Conservation (phyloP, 805 yeast species). For the Metschnikowia lochheadii region DNA sequence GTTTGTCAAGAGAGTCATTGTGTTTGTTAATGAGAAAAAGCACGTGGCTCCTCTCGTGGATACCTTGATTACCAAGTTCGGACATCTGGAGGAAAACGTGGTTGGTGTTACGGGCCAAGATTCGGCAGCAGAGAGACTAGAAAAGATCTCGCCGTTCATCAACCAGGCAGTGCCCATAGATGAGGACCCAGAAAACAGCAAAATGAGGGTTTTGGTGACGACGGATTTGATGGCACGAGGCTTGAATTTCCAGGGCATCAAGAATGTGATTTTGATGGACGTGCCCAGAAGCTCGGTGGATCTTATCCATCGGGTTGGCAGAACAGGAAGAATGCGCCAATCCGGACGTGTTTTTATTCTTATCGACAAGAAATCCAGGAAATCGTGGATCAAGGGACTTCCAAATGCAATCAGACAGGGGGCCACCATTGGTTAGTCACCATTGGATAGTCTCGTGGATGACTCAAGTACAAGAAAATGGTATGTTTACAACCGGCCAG, state of each 20-base stretch:
- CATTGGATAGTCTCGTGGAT: not conserved
- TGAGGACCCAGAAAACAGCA: slow-evolving; percentile 24
- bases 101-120: slow-evolving; percentile 66
- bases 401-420: slow-evolving; percentile 63
- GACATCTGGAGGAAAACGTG: slow-evolving; percentile 43
- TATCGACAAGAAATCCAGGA: slow-evolving; percentile 61
- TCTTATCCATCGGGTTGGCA: slow-evolving; percentile 84
- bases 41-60: slow-evolving; percentile 58
- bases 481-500: slow-evolving; percentile 11
- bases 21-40: slow-evolving; percentile 76
- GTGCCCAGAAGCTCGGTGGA: slow-evolving; percentile 83
- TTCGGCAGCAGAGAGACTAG: slow-evolving; percentile 53
- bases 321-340: slow-evolving; percentile 91
- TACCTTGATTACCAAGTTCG: slow-evolving; percentile 41
- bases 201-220: slow-evolving; percentile 69
- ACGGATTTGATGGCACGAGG: slow-evolving; percentile 92
- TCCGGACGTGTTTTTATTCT: slow-evolving; percentile 84
- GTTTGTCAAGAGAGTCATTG: slow-evolving; percentile 70
- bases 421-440: slow-evolving; percentile 26
- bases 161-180: slow-evolving; percentile 49
- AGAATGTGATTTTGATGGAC: slow-evolving; percentile 80
- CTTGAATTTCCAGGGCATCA: slow-evolving; percentile 73
- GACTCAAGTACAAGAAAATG: not conserved
- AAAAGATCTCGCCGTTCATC: slow-evolving; percentile 59
- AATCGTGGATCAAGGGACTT: slow-evolving; percentile 78